Base-by-base conservation (phyloP, 345 rosid species). In the Citropsis articulata region DNA sequence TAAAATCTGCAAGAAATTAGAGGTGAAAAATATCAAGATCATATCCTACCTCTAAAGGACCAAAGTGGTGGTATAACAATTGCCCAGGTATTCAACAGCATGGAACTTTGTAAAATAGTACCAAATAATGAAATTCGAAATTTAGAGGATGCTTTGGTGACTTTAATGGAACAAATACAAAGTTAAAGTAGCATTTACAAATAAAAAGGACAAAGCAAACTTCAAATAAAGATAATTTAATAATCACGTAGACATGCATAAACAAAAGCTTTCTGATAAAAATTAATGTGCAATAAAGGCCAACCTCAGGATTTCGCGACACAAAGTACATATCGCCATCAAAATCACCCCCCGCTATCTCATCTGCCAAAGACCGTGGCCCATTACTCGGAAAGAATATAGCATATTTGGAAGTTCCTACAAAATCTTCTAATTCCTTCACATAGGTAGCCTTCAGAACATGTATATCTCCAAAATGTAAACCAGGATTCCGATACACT, bases 381-480 rank as follows among this genome's bases (percentile, higher is more conserved):
- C 98, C 97, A 66, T 75, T 84, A 33, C 69, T 62, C 53, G 98
- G 87, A 67, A 95, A 92, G 83, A 95, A 90, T 48, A 93, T 92
- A 24, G 79, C 99, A 75, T 86, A 93, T 80, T 91, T 93, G n/a
- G 97, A 85, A 75, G 86, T 87, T 48, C 98, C 99, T 0, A 87
- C 88, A 78, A 50, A 85, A 42, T 85, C 85, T 45, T 90, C 85
- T 65, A 95, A 56, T n/a, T 79, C 84, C 78, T 85, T 60, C 69
- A 91, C 88, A 78, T 90, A 91, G 25, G 65, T 90, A 38, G 98
- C 98, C 45, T 81, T 87, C 0, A 93, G 74, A 1, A 92, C 53
- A 79, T 92, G 99, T 76, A 93, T 80, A 85, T 95, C 99, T 53
- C 99, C 98, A 30, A 93, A 88, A 81, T 95, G 98, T 50, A 89